phyloP scores from a whole-genome alignment of 441 rosid species.

The Metrosideros polymorpha region DNA sequence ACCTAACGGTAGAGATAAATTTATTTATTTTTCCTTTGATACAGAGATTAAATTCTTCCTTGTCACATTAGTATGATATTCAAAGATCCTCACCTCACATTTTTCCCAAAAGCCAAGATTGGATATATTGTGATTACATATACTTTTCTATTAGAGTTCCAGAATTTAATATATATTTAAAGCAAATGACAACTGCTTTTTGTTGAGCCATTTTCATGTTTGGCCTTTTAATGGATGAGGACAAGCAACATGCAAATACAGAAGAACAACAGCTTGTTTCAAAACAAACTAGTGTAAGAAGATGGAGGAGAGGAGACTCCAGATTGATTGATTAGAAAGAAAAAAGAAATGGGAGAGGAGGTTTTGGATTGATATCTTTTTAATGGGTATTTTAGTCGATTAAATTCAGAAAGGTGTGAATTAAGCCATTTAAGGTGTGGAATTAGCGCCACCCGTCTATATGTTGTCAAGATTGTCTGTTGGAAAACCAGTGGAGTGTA shows the following conservation, averaged over 20 bases:
- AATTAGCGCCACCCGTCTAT: background rate
- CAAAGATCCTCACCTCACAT: background rate
- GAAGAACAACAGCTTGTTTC: background rate
- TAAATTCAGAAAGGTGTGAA: background rate
- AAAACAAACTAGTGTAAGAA: background rate
- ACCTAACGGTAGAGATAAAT: background rate
- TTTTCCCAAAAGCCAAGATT: background rate
- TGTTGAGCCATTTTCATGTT: background rate
- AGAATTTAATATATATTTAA: background rate
- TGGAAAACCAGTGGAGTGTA: background rate
- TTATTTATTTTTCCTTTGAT: background rate
- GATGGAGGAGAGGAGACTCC: background rate
- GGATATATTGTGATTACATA: background rate
- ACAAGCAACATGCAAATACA: background rate
- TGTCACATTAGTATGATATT: background rate
- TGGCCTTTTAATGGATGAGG: background rate
- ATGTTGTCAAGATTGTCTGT: background rate
- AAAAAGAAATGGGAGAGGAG: background rate
- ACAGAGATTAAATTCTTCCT: background rate
- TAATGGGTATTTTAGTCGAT: background rate
- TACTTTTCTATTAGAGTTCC: background rate
- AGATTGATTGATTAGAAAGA: background rate
- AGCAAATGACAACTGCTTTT: background rate
- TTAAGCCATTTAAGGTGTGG: background rate
- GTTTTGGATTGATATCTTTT: background rate